Percentiles rank a stretch among this genome's conserved stretches.
These are phyloP conservation scores for Xylariaceae sp. DNA, from an alignment of 2,329 filamentous ascomycete species.

Conservation along the genomic window DNA sequence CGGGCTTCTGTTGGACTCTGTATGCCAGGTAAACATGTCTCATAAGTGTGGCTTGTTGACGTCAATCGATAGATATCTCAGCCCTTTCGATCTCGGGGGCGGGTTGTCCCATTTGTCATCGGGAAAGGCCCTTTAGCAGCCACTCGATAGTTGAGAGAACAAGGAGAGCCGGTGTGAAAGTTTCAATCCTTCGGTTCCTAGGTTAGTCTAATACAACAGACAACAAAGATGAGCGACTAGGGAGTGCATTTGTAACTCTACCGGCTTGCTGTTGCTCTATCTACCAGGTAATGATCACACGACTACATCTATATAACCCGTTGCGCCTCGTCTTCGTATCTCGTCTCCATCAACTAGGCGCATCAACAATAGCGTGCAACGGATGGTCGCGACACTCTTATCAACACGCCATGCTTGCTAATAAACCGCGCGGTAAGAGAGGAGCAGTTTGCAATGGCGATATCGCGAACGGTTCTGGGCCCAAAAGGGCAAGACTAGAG, in stretches of 20 bases:
- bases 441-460: constrained; percentile 19
- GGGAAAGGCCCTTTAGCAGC: constrained; percentile 1
- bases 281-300: too few relatives aligned
- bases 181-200: neutral
- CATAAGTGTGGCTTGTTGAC: too few relatives aligned
- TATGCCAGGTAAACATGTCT: too few relatives aligned
- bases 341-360: neutral
- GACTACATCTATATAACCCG: neutral
- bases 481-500: constrained; percentile 27
- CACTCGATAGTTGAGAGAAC: constrained; percentile 1
- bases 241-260: too few relatives aligned
- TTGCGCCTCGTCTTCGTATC: neutral
- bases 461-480: constrained; percentile 15
- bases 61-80: too few relatives aligned
- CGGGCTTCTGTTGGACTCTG: too few relatives aligned
- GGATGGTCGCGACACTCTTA: neutral
- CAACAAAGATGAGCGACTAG: neutral
- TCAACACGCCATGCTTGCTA: constrained; percentile 25
- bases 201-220: neutral
- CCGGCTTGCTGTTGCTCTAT: too few relatives aligned
- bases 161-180: neutral
- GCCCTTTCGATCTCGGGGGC: constrained; percentile 13
- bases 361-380: neutral
- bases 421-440: constrained; percentile 25
- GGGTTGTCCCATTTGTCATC: constrained; percentile 14